Conservation (phyloP, 148 eudicot genomes). For the Pouteria glomerata region DNA sequence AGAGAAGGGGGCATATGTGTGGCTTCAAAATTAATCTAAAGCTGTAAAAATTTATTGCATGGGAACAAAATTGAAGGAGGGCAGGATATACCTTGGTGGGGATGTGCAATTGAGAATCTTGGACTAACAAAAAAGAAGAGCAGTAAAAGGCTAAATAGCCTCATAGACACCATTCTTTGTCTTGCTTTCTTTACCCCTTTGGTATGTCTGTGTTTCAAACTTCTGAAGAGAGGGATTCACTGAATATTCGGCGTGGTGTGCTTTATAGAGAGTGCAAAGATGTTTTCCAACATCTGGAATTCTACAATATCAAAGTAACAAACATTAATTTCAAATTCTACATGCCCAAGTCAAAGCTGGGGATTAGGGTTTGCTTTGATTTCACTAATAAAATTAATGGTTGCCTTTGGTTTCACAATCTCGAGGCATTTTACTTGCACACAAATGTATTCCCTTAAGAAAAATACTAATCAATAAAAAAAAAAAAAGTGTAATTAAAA, state of each 20-base stretch:
- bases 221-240: neutral
- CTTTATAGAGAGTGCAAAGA: conserved; percentile 7
- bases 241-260: neutral
- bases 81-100: conserved; percentile 10
- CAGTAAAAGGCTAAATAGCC: neutral
- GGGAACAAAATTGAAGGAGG: neutral
- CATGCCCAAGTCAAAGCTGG: conserved; percentile 21
- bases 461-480: too few relatives aligned
- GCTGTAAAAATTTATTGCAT: neutral
- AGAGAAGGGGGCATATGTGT: too few relatives aligned
- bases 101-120: neutral
- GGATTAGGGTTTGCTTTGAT: conserved; percentile 18
- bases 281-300: conserved; percentile 15
- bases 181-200: neutral
- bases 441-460: too few relatives aligned
- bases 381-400: neutral
- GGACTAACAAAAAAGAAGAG: neutral
- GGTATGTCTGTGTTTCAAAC: conserved; percentile 9
- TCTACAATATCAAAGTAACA: neutral
- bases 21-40: too few relatives aligned
- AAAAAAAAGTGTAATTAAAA: too few relatives aligned
- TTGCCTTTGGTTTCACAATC: conserved; percentile 1
- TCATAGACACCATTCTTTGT: conserved; percentile 3
- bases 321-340: neutral
- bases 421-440: conserved; percentile 1